Evolutionary conservation across 2,329 filamentous ascomycete species (phyloP), one percentile per base, ranked within the genome.

Genomic region (Rhinocladiella similis): DNA sequence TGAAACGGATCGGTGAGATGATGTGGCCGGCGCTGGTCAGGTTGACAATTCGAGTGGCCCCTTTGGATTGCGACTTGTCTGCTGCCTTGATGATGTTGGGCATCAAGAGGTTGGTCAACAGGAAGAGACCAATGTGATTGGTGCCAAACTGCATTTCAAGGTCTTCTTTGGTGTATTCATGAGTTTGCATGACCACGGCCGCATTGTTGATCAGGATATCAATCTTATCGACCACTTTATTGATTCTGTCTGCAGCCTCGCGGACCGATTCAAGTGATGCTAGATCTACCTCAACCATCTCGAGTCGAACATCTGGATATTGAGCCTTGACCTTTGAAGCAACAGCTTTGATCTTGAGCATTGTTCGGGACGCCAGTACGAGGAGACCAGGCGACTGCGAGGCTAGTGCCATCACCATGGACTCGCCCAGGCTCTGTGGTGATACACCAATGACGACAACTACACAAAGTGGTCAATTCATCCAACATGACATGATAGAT

Each of bases 121-220:
- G 61, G 43, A 75, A 76, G 10, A 66, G 71, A 1, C 70, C 70
- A 13, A 76, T 54, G 57, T 76, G 69, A 60, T 74, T 78, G 1
- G 66, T 72, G 5, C 67, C 69, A 18, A 76, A 70, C 22, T 73
- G 73, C 2, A 65, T 64, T 59, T 79, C 75, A 41, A 74, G 66
- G 4, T 70, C 72, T 18, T 77, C 72, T 22, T 33, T 53, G 22
- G 61, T 60, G 18, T 46, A 57, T 19, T 56, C 45, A 51, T 70
- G 71, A 1, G 66, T 58, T 7, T 60, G 41, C 1, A 65, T 68
- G 68, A 76, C 75, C 22, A 77, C 65, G 1, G 71, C 76, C 9
- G 77, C 74, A 56, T 76, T 79, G 66, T 77, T 75, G 57, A 79
- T 70, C 4, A 78, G 62, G 1, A 78, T 67, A 59, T 77, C 73